Evolutionary conservation across 192 early-diverging fungal species (phyloP).

Genomic region (Haplosporangium gracile): DNA sequence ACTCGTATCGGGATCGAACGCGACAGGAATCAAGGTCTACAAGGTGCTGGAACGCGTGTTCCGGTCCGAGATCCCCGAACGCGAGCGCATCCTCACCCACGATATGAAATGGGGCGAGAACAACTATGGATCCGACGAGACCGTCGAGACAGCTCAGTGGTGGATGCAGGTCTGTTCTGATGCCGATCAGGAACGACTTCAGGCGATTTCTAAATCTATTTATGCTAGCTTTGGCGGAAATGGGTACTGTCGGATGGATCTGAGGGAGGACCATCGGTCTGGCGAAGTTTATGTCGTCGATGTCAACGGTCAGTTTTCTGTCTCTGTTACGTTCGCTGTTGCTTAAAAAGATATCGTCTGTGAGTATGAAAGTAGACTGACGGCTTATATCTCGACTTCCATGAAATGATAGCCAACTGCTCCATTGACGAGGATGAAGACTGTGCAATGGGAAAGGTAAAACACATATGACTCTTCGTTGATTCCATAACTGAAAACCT

Average conservation of each 20-base stretch:
- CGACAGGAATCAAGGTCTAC: conserved; percentile 35
- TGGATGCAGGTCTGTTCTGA: conserved; percentile 50
- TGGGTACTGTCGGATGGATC: conserved; percentile 56
- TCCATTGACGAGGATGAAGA: conserved; percentile 40
- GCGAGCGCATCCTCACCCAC: conserved; percentile 41
- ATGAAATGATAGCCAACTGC: conserved; percentile 21
- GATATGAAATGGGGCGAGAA: conserved; percentile 53
- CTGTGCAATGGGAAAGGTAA: conserved; percentile 50
- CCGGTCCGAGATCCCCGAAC: conserved; percentile 30
- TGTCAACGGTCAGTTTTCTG: conserved; percentile 38
- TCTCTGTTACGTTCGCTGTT: neutral
- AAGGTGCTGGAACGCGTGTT: conserved; percentile 43
- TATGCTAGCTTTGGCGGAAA: conserved; percentile 40
- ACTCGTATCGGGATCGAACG: conserved; percentile 27
- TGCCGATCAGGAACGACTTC: conserved; percentile 29
- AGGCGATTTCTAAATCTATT: conserved; percentile 12
- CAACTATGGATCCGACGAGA: conserved; percentile 35
- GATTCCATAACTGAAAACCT: neutral
- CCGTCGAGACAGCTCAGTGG: conserved; percentile 35
- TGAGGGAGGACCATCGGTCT: conserved; percentile 42
- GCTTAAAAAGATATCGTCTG: neutral
- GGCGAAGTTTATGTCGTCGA: conserved; percentile 42
- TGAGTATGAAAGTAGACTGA: neutral
- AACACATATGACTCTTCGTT: neutral
- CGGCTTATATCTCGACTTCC: neutral